phyloP scores from a whole-genome alignment of 192 early-diverging fungal species.

The Coemansia sp. region DNA sequence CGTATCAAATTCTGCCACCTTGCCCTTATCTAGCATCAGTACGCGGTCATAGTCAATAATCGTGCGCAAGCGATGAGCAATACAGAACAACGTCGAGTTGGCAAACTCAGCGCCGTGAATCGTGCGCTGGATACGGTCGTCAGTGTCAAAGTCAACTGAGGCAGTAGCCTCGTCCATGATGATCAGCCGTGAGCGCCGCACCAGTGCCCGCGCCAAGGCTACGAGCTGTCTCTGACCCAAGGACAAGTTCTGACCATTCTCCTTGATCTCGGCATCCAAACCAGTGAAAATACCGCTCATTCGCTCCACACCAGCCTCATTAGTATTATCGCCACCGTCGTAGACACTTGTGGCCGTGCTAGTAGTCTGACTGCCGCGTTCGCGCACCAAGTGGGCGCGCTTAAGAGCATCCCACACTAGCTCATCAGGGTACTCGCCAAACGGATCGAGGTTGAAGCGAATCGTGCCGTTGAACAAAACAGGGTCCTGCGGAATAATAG shows the following conservation, averaged over 20 bases:
- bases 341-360: conserved; percentile 1
- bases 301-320: conserved; percentile 9
- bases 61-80: conserved; percentile 88
- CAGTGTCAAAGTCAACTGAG: conserved; percentile 84
- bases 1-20: conserved; percentile 80
- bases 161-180: conserved; percentile 90
- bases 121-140: conserved; percentile 84
- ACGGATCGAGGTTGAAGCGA: too few relatives aligned
- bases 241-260: conserved; percentile 79
- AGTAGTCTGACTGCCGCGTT: background rate
- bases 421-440: too few relatives aligned
- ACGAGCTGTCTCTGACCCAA: conserved; percentile 78
- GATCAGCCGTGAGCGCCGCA: conserved; percentile 68
- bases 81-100: conserved; percentile 76
- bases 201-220: conserved; percentile 74
- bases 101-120: conserved; percentile 78
- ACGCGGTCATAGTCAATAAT: conserved; percentile 85
- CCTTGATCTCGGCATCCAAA: conserved; percentile 77
- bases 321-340: background rate
- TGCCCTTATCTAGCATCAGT: conserved; percentile 78
- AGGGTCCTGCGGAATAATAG: conserved; percentile 91
- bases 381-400: too few relatives aligned
- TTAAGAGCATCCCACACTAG: too few relatives aligned
- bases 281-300: conserved; percentile 45
- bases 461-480: conserved; percentile 57